A percentile compares a stretch with the other conserved stretches of the same genome.
Conservation (phyloP, 805 yeast species). For the Teunomyces kruisii region DNA sequence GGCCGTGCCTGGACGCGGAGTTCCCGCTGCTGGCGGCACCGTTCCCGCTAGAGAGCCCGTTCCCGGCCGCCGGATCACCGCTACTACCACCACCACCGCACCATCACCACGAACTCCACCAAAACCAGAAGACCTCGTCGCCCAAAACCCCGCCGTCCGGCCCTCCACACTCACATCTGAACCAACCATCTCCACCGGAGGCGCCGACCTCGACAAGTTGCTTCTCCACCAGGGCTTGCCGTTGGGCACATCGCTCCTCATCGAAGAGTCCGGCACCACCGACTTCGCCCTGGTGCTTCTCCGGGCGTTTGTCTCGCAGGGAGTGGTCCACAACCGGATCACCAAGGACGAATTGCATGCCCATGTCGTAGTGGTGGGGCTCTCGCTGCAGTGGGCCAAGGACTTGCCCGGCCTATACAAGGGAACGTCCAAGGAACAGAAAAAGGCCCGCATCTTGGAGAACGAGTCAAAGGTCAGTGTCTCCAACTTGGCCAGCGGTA, state of each 20-base stretch:
- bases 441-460: slow-evolving; percentile 54
- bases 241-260: slow-evolving; percentile 62
- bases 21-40: slow-evolving; percentile 65
- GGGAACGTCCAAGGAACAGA: slow-evolving; percentile 66
- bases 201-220: slow-evolving; percentile 69
- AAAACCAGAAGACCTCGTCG: neutral
- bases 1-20: slow-evolving; percentile 29
- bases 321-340: slow-evolving; percentile 62
- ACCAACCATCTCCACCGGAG: slow-evolving; percentile 79
- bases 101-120: neutral
- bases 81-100: too few relatives aligned
- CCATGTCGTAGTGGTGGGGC: slow-evolving; percentile 65
- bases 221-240: slow-evolving; percentile 86
- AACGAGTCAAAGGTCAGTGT: slow-evolving; percentile 68
- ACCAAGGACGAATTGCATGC: slow-evolving; percentile 37
- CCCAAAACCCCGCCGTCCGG: slow-evolving; percentile 45
- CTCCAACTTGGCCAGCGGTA: slow-evolving; percentile 48
- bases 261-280: slow-evolving; percentile 86
- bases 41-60: slow-evolving; percentile 53
- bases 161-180: slow-evolving; percentile 79
- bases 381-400: slow-evolving; percentile 56
- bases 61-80: too few relatives aligned
- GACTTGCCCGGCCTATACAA: slow-evolving; percentile 77
- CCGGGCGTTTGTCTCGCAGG: slow-evolving; percentile 74
- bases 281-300: slow-evolving; percentile 75